Conservation (phyloP, 169 alveolate species). For the Pseudocohnilembus persalinus region DNA sequence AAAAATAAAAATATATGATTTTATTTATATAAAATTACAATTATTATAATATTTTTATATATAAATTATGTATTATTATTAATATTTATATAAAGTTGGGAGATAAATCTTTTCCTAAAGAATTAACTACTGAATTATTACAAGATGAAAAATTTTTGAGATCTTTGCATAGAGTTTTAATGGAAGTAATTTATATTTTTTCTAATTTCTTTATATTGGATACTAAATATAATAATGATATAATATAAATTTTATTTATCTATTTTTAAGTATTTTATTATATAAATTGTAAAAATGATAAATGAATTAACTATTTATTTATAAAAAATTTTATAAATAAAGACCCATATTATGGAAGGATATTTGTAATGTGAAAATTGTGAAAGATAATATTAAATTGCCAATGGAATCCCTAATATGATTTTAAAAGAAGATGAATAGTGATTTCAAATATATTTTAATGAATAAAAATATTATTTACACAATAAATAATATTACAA, state of each 20-base stretch:
- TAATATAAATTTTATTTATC: no score
- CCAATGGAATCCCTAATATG: slow-evolving; percentile 53
- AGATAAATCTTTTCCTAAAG: slow-evolving; percentile 29
- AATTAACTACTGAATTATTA: slow-evolving; percentile 18
- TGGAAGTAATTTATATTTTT: slow-evolving; percentile 37
- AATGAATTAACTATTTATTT: not conserved
- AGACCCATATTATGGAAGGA: slow-evolving; percentile 48
- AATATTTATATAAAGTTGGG: slow-evolving; percentile 7
- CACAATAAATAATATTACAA: no score
- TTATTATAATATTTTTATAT: not conserved
- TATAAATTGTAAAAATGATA: no score
- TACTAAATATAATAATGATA: no score
- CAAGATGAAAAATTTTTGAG: slow-evolving; percentile 25
- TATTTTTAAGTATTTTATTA: no score
- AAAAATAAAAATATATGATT: not conserved
- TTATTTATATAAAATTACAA: not conserved
- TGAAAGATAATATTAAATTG: slow-evolving; percentile 32
- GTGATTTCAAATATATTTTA: slow-evolving; percentile 21
- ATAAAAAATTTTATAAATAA: not conserved
- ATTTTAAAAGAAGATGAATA: slow-evolving; percentile 43
- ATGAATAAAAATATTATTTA: no score
- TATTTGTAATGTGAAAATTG: slow-evolving; percentile 31
- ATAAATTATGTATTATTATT: not conserved
- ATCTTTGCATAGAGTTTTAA: slow-evolving; percentile 35
- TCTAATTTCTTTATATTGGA: no score